Percentiles rank a stretch among this genome's conserved stretches.
phyloP scores from a whole-genome alignment of 2,329 filamentous ascomycete genomes.

The Trichophyton equinum region DNA sequence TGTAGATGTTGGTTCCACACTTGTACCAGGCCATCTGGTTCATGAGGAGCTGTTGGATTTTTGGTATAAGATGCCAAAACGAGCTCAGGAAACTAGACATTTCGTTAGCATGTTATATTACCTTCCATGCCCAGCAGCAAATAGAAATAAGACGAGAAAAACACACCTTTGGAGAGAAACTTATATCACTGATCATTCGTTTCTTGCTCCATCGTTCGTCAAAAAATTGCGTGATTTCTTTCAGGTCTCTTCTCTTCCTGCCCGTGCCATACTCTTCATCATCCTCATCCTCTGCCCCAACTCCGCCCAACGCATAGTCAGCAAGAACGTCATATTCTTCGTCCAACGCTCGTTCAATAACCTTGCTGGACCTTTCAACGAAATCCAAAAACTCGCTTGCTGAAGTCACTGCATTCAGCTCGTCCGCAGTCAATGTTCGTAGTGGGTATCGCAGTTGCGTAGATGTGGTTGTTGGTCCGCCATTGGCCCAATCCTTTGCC shows the following conservation, averaged over 20 bases:
- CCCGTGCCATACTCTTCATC: slow-evolving; percentile 46
- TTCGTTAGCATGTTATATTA: slow-evolving; percentile 12
- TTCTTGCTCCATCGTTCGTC: slow-evolving; percentile 95
- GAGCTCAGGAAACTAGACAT: slow-evolving; percentile 63
- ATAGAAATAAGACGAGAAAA: background rate
- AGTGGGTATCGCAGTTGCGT: slow-evolving; percentile 54
- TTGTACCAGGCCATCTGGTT: slow-evolving; percentile 84
- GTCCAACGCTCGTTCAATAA: slow-evolving; percentile 88
- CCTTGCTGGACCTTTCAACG: slow-evolving; percentile 87
- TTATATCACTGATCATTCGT: slow-evolving; percentile 88
- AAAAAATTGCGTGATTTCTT: slow-evolving; percentile 85
- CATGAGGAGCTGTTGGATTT: slow-evolving; percentile 85
- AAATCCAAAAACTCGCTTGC: slow-evolving; percentile 93
- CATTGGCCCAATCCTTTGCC: slow-evolving; percentile 38
- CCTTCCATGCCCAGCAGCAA: no score
- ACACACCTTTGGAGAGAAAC: slow-evolving; percentile 75
- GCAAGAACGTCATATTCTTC: slow-evolving; percentile 93
- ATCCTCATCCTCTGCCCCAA: slow-evolving; percentile 61
- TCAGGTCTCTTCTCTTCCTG: slow-evolving; percentile 38
- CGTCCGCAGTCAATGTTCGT: slow-evolving; percentile 67
- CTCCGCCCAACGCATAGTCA: slow-evolving; percentile 76
- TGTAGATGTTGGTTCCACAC: slow-evolving; percentile 96
- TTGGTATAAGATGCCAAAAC: slow-evolving; percentile 93
- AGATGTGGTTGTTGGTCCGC: slow-evolving; percentile 31
- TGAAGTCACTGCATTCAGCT: slow-evolving; percentile 77